phyloP scores from a whole-genome alignment of 148 eudicot species.

The Drosera capensis region DNA sequence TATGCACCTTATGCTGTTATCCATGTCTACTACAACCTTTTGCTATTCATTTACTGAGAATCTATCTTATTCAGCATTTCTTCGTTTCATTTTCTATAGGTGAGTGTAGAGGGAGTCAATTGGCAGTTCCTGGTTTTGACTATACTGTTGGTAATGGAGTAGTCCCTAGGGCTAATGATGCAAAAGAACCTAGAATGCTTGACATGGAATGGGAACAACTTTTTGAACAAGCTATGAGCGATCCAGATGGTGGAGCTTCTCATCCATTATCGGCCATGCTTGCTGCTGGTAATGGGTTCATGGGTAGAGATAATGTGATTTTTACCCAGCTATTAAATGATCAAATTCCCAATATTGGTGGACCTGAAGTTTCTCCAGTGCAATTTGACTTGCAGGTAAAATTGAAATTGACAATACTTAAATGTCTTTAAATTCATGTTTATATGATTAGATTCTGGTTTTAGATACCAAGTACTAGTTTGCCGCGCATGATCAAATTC shows the following conservation, averaged over 20 bases:
- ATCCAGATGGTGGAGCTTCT: constrained; percentile 9
- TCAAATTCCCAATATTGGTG: constrained; percentile 11
- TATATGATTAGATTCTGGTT: too few species aligned
- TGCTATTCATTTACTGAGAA: neutral
- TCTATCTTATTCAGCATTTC: neutral
- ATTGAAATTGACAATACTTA: too few species aligned
- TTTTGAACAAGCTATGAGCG: constrained; percentile 22
- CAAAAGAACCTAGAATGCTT: constrained; percentile 15
- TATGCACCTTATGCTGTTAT: neutral
- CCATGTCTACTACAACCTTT: too few species aligned
- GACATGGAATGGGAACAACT: constrained; percentile 37
- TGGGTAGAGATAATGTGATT: constrained; percentile 13
- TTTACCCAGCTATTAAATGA: constrained; percentile 19
- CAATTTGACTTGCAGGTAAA: constrained; percentile 22
- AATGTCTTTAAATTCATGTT: too few species aligned
- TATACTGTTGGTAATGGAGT: constrained; percentile 12
- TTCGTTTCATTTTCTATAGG: constrained; percentile 6
- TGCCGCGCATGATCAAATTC: too few species aligned
- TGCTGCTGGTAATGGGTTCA: constrained; percentile 9
- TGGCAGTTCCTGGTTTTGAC: constrained; percentile 6
- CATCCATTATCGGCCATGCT: constrained; percentile 14
- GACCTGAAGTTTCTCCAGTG: constrained; percentile 10
- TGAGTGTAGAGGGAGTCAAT: constrained; percentile 14
- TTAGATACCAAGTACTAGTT: too few species aligned
- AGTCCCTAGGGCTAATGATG: constrained; percentile 8